Evolutionary conservation across 495 filamentous ascomycete species (phyloP).

Genomic region (Talaromyces thailandensis): DNA sequence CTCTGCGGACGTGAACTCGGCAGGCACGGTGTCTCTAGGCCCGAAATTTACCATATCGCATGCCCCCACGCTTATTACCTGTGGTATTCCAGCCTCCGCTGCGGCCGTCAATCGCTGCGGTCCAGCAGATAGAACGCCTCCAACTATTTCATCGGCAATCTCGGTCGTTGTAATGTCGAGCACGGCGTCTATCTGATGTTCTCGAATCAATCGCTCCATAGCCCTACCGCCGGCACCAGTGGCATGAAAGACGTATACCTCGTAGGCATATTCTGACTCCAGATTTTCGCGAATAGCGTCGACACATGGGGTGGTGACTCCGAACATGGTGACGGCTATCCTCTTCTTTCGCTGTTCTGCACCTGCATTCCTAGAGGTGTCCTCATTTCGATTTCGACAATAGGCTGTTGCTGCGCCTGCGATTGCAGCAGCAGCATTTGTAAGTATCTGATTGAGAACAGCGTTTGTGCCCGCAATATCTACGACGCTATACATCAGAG

Average conservation of each 20-base stretch:
- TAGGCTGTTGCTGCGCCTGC: slow-evolving; percentile 45
- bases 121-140: slow-evolving; percentile 52
- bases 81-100: slow-evolving; percentile 44
- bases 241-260: slow-evolving; percentile 60
- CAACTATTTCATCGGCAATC: slow-evolving; percentile 51
- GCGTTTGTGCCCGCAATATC: slow-evolving; percentile 59
- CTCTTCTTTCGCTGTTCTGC: slow-evolving; percentile 21
- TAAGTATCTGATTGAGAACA: slow-evolving; percentile 43
- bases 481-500: slow-evolving; percentile 60
- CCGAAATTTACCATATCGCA: slow-evolving; percentile 67
- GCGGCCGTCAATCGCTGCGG: slow-evolving; percentile 43
- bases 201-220: slow-evolving; percentile 53
- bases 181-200: slow-evolving; percentile 48
- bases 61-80: slow-evolving; percentile 55
- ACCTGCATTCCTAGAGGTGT: slow-evolving; percentile 13
- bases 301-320: slow-evolving; percentile 59
- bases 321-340: slow-evolving; percentile 64
- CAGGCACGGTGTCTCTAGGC: slow-evolving; percentile 41
- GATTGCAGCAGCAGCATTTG: slow-evolving; percentile 53
- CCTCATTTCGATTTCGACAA: slow-evolving; percentile 10
- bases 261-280: slow-evolving; percentile 28
- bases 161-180: slow-evolving; percentile 64
- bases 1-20: slow-evolving; percentile 20
- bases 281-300: slow-evolving; percentile 37
- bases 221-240: slow-evolving; percentile 58